Base-by-base conservation (phyloP, 2,329 filamentous ascomycete genomes). In the Byssoonygena ceratinophila region DNA sequence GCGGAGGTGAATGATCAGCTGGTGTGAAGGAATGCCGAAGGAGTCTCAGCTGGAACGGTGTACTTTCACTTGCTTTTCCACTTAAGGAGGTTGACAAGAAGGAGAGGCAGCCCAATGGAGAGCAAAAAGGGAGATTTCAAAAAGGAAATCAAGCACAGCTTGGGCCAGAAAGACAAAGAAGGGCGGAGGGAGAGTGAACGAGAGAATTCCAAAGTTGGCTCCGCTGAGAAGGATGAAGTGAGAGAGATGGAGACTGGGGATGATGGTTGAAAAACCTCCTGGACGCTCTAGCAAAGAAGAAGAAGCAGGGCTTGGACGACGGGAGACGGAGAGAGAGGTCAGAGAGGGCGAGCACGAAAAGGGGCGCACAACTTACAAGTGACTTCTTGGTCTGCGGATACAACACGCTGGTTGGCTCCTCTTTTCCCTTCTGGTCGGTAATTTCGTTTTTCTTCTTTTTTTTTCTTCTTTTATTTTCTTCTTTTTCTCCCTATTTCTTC, bases 101-200 rank as follows among this genome's bases (percentile, higher is more conserved):
- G 32, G 45, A 47, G 36, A 53, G 51, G 51, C 43, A 44, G 43
- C 25, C 43, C 51, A 23, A 36, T 31, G 23, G 34, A 50, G 55
- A 56, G 47, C 41, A 56, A 51, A 54, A 46, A 49, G 29, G 44
- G 37, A 53, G 37, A 4, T 22, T 11, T 41, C 51, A 55, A 59
- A 59, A 56, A 51, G 58, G 57, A 55, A 55, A 55, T 52, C 52
- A 53, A 57, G 54, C 54, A 55, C 58, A 59, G 59, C 59, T 59
- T 59, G 59, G 60, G 58, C 63, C 62, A 66, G 63, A 62, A 31
- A 43, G n/a, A 18, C 41, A 34, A 48, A 56, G 47, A 51, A n/a
- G 25, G 43, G 41, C 49, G 37, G 36, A 48, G 48, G 50, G 46
- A 48, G 53, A 52, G 9, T 52, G 53, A 55, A 55, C 36, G 34